A percentile compares a stretch with the other conserved stretches of the same genome.
phyloP scores from a whole-genome alignment of 2,329 filamentous ascomycete species.

The Fusarium liriodendri region DNA sequence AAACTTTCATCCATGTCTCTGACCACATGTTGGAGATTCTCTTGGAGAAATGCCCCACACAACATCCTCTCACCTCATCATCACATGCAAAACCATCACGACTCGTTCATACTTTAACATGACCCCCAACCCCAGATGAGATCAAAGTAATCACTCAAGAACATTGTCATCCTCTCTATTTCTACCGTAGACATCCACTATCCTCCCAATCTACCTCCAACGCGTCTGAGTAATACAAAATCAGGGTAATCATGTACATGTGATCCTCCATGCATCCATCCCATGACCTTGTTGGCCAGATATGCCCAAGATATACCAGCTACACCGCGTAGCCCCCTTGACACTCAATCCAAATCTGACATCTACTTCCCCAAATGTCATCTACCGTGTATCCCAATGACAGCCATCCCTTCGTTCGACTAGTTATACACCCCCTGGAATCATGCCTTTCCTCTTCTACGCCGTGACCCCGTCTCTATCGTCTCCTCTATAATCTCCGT shows the following conservation, averaged over 20 bases:
- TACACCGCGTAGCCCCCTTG: conserved; percentile 7
- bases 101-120: not conserved
- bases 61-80: conserved; percentile 2
- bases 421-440: conserved; percentile 8
- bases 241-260: conserved; percentile 37
- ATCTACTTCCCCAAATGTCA: conserved; percentile 7
- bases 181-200: conserved; percentile 28
- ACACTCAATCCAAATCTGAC: conserved; percentile 17
- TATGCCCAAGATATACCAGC: conserved; percentile 2
- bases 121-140: not conserved
- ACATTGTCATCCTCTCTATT: conserved; percentile 18
- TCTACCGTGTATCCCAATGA: conserved; percentile 2
- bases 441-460: conserved; percentile 8
- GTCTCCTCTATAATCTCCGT: conserved; percentile 7
- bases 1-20: conserved; percentile 2
- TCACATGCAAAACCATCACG: conserved; percentile 39
- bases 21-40: conserved; percentile 6
- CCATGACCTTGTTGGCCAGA: conserved; percentile 17
- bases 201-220: conserved; percentile 23
- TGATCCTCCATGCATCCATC: conserved; percentile 23
- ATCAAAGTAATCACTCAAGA: conserved; percentile 6
- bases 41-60: conserved; percentile 34
- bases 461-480: conserved; percentile 19
- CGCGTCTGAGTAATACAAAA: conserved; percentile 12
- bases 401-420: conserved; percentile 3